Evolutionary conservation across 208 protist species (phyloP).

Genomic region (Leishmania gerbilli): DNA sequence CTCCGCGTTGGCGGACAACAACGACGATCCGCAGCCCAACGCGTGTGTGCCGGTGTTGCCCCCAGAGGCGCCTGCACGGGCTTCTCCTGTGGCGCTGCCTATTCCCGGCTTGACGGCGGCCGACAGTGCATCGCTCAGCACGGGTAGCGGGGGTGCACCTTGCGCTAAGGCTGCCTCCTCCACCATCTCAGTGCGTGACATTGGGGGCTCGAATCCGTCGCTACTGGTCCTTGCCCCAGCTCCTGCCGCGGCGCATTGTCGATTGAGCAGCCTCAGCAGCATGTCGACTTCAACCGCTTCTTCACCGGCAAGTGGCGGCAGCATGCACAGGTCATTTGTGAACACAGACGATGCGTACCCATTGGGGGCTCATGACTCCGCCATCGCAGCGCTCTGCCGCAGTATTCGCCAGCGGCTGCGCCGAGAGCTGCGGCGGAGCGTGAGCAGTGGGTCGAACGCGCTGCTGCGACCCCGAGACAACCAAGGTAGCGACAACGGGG

Average conservation of each 20-base stretch:
- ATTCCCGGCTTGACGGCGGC: not conserved
- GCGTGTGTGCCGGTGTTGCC: constrained; percentile 3
- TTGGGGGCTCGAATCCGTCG: not conserved
- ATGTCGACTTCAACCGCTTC: not conserved
- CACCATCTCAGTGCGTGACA: not conserved
- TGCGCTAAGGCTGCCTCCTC: not conserved
- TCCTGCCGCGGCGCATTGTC: constrained; percentile 2
- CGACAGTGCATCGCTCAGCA: constrained; percentile 2
- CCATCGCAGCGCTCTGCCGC: constrained; percentile 26
- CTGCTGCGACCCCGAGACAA: not conserved
- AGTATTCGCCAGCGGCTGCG: constrained; percentile 28
- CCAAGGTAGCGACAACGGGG: not conserved
- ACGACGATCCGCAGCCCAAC: not conserved
- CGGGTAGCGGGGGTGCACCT: constrained; percentile 7
- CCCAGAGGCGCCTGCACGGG: not conserved
- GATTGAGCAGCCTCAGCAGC: not conserved
- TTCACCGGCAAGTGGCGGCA: constrained; percentile 3
- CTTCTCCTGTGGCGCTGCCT: not conserved
- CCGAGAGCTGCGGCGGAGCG: constrained; percentile 7
- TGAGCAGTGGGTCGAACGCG: constrained; percentile 2
- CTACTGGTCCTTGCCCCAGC: not conserved
- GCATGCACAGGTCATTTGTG: not conserved
- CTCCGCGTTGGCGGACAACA: not conserved
- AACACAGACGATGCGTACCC: constrained; percentile 30
- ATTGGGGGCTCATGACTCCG: constrained; percentile 11